phyloP scores from a whole-genome alignment of 306 rosid species.

The Inga oerstediana region DNA sequence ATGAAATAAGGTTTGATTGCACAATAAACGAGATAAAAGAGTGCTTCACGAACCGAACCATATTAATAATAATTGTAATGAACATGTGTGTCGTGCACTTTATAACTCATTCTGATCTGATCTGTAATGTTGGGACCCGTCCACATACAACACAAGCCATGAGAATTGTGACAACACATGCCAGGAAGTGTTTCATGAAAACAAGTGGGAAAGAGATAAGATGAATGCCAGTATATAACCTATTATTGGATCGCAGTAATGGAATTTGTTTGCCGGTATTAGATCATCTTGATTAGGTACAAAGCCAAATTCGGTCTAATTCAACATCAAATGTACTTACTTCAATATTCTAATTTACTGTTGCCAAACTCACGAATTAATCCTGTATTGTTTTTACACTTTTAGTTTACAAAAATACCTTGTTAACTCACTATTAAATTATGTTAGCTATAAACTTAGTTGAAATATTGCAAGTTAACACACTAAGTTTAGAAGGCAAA shows the following conservation, averaged over 20 bases:
- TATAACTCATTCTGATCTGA: not conserved
- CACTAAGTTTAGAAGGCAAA: too few species aligned
- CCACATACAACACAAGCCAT: conserved; percentile 15
- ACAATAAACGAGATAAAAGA: not conserved
- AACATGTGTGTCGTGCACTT: conserved; percentile 26
- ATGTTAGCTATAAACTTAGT: too few species aligned
- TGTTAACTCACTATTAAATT: too few species aligned
- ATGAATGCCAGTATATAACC: not conserved
- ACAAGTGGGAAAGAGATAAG: not conserved
- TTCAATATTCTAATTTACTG: too few species aligned
- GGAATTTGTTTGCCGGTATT: not conserved
- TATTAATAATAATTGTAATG: not conserved
- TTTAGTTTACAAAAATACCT: too few species aligned
- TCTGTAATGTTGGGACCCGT: conserved; percentile 7
- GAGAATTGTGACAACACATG: not conserved
- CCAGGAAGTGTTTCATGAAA: not conserved
- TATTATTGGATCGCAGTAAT: not conserved
- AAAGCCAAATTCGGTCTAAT: not conserved
- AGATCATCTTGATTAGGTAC: not conserved
- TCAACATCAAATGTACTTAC: not conserved
- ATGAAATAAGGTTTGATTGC: not conserved
- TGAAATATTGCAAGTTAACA: too few species aligned
- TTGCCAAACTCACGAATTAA: too few species aligned
- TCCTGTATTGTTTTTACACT: too few species aligned
- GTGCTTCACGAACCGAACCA: not conserved